phyloP scores from a whole-genome alignment of 805 yeast species.

The Hanseniaspora vineae region DNA sequence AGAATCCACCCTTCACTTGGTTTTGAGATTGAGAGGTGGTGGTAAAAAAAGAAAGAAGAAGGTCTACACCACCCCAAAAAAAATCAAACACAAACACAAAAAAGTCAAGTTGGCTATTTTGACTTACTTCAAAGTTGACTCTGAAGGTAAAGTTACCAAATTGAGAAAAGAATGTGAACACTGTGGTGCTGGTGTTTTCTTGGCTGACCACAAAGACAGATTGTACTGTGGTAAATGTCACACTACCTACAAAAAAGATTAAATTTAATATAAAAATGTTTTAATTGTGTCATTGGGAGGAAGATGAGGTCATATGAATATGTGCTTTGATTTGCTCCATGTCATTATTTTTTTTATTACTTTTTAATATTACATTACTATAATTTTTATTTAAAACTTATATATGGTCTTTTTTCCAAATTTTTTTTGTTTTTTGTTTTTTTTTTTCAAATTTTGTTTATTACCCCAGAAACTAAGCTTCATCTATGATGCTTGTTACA shows the following conservation, averaged over 20 bases:
- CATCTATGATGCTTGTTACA: too few relatives aligned
- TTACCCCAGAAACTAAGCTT: too few relatives aligned
- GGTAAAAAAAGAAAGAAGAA: conserved; percentile 99
- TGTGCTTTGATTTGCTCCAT: too few relatives aligned
- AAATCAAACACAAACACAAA: conserved; percentile 99
- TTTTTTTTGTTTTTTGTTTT: background rate
- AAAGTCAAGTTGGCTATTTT: conserved; percentile 98
- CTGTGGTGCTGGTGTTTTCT: conserved; percentile 99
- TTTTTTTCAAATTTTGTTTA: too few relatives aligned
- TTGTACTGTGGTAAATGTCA: conserved; percentile 99
- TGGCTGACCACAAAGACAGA: conserved; percentile 98
- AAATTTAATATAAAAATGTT: too few relatives aligned
- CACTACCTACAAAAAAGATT: conserved; percentile 52
- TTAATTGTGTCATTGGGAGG: too few relatives aligned
- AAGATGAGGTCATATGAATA: background rate
- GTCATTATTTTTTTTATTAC: background rate
- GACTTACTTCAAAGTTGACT: conserved; percentile 98
- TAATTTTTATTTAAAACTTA: background rate
- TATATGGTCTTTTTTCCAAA: background rate
- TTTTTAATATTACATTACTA: background rate
- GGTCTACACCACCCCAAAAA: conserved; percentile 99
- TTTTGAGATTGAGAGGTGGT: conserved; percentile 97
- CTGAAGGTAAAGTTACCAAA: conserved; percentile 96
- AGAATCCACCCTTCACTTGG: conserved; percentile 94
- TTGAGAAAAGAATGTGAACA: conserved; percentile 96